Percentiles rank a stretch among this genome's conserved stretches.
Evolutionary conservation across 73 alveolate genomes (phyloP).

Genomic region (Paramecium sonneborni): DNA sequence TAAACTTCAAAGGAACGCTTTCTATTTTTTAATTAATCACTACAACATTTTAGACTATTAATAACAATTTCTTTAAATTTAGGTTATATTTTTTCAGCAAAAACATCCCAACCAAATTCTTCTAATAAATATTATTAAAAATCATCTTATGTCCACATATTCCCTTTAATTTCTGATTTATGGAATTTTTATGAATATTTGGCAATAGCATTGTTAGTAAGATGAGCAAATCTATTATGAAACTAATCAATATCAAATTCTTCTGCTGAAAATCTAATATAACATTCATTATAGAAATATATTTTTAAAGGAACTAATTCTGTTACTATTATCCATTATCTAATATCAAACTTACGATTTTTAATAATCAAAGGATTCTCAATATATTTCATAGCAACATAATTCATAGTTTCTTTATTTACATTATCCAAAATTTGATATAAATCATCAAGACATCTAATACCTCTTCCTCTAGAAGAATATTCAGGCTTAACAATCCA

Average conservation of each 20-base stretch:
- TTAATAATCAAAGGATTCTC: constrained; percentile 91
- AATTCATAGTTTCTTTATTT: constrained; percentile 74
- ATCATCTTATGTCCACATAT: constrained; percentile 92
- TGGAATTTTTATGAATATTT: constrained; percentile 73
- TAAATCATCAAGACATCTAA: constrained; percentile 77
- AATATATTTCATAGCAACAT: constrained; percentile 91
- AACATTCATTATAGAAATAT: constrained; percentile 86
- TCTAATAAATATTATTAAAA: constrained; percentile 79
- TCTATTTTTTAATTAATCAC: constrained; percentile 61
- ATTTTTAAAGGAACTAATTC: constrained; percentile 88
- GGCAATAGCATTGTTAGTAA: constrained; percentile 84
- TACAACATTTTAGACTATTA: constrained; percentile 62
- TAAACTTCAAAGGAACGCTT: constrained; percentile 63
- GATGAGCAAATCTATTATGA: constrained; percentile 81
- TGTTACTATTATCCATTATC: constrained; percentile 89
- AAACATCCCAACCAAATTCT: constrained; percentile 65
- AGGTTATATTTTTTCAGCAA: constrained; percentile 62
- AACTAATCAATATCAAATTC: constrained; percentile 78
- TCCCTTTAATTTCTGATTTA: constrained; percentile 85
- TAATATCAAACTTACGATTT: constrained; percentile 80
- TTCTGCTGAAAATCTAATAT: constrained; percentile 84
- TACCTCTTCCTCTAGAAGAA: constrained; percentile 93
- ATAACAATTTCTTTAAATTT: constrained; percentile 66
- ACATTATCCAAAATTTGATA: constrained; percentile 77
- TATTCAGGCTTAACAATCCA: constrained; percentile 68